Evolutionary conservation across 805 yeast species (phyloP).

Genomic region (Saccharomycopsis fermentans): DNA sequence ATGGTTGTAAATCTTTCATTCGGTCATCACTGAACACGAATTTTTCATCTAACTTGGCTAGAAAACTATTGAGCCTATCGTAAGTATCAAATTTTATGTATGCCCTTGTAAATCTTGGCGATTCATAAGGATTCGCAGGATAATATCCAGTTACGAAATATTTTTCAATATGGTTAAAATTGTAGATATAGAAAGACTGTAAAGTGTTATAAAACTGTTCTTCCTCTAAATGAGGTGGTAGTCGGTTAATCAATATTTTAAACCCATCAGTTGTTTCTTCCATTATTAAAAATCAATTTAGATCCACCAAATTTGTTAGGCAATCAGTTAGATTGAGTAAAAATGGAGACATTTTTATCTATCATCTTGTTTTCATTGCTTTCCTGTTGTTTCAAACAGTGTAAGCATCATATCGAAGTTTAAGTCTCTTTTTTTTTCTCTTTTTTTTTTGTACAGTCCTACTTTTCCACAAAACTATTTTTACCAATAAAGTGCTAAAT

Average conservation of each 20-base stretch:
- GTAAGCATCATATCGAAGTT: no score
- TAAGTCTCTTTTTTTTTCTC: no score
- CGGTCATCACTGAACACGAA: constrained; percentile 7
- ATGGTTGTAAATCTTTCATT: background rate
- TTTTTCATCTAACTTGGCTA: background rate
- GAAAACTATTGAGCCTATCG: background rate
- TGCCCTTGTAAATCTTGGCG: constrained; percentile 8
- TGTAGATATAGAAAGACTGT: background rate
- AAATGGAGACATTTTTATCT: no score
- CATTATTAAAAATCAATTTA: no score
- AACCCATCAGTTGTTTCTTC: background rate
- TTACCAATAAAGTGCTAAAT: no score
- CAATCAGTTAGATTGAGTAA: no score
- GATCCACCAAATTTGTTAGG: no score
- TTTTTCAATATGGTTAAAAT: background rate
- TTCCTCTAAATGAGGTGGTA: background rate
- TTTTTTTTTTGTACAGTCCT: no score
- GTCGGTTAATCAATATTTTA: background rate
- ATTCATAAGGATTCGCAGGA: constrained; percentile 9
- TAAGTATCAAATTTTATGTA: background rate
- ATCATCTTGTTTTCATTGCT: no score
- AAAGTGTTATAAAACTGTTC: background rate
- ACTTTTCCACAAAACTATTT: no score
- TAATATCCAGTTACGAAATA: constrained; percentile 6
- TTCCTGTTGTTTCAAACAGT: no score